These are phyloP conservation scores for Fusarium praegraminearum DNA, from an alignment of 2,329 filamentous ascomycete species.

Conservation along the genomic window DNA sequence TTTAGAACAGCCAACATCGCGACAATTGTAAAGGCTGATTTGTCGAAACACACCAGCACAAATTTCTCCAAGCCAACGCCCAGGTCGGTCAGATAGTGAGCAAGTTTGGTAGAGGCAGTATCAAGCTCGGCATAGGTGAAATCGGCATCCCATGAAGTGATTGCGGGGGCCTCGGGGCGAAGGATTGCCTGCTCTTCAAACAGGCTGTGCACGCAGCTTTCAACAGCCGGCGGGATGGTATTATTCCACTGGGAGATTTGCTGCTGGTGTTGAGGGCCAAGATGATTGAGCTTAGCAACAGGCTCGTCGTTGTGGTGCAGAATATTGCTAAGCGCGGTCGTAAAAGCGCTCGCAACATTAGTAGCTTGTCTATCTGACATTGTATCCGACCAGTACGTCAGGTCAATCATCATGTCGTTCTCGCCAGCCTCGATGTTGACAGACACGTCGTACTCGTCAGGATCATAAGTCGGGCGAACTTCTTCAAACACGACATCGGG, in stretches of 20 bases:
- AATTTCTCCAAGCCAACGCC: conserved; percentile 16
- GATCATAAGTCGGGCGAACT: conserved; percentile 40
- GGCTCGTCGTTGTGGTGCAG: conserved; percentile 19
- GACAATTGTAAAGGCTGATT: conserved; percentile 29
- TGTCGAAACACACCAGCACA: conserved; percentile 36
- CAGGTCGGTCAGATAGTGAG: conserved; percentile 4
- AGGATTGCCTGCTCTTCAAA: conserved; percentile 14
- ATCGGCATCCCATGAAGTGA: conserved; percentile 35
- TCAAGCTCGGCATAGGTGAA: conserved; percentile 41
- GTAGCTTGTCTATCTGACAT: conserved; percentile 34
- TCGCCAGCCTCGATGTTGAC: conserved; percentile 41
- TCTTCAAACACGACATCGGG: conserved; percentile 41
- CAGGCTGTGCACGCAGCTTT: conserved; percentile 30
- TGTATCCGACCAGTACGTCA: conserved; percentile 44
- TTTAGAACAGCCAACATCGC: conserved; percentile 38
- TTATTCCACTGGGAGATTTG: conserved; percentile 30
- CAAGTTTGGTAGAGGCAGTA: conserved; percentile 24
- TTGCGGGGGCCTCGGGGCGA: conserved; percentile 12
- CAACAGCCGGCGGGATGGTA: conserved; percentile 9
- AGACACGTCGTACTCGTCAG: conserved; percentile 42
- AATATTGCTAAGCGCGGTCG: conserved; percentile 36
- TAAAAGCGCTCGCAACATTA: conserved; percentile 37
- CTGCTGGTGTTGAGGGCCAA: neutral
- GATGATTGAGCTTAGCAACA: conserved; percentile 23
- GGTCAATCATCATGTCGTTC: conserved; percentile 34